A percentile compares a stretch with the other conserved stretches of the same genome.
Evolutionary conservation across 805 yeast species (phyloP).

Genomic region (Kluyveromyces starmeri): DNA sequence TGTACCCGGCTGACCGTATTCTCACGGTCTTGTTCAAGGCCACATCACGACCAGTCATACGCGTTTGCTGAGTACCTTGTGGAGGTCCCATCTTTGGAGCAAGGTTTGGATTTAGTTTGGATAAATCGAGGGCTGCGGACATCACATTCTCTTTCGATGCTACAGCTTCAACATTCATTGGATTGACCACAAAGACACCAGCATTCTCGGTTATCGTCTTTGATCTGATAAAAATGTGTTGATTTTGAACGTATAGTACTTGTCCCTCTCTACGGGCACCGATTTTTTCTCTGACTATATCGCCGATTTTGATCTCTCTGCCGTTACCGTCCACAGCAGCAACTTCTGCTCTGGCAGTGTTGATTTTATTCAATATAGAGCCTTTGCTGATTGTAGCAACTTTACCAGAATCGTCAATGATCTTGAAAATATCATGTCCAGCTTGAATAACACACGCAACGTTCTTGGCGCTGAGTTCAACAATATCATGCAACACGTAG

Average conservation of each 20-base stretch:
- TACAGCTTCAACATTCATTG: conserved; percentile 70
- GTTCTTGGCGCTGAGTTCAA: conserved; percentile 72
- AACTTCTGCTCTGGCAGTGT: conserved; percentile 60
- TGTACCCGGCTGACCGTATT: conserved; percentile 83
- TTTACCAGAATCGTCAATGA: conserved; percentile 77
- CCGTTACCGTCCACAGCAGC: conserved; percentile 87
- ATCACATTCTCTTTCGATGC: conserved; percentile 70
- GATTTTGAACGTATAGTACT: conserved; percentile 78
- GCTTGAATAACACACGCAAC: conserved; percentile 88
- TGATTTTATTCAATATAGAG: conserved; percentile 72
- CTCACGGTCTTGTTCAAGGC: conserved; percentile 78
- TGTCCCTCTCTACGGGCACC: conserved; percentile 87
- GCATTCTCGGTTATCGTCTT: conserved; percentile 74
- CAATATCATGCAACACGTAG: conserved; percentile 82
- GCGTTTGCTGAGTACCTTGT: conserved; percentile 39
- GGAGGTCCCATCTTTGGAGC: conserved; percentile 46
- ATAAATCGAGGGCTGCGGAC: conserved; percentile 48
- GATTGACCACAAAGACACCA: conserved; percentile 80
- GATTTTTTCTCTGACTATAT: conserved; percentile 74
- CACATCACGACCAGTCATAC: conserved; percentile 67
- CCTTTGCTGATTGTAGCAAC: conserved; percentile 62
- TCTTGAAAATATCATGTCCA: conserved; percentile 76
- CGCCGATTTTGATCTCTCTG: conserved; percentile 78
- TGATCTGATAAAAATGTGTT: conserved; percentile 69
- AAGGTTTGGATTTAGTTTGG: conserved; percentile 75